Evolutionary conservation across 768 basidiomycete genomes (phyloP).

Genomic region (Lentinula raphanica): DNA sequence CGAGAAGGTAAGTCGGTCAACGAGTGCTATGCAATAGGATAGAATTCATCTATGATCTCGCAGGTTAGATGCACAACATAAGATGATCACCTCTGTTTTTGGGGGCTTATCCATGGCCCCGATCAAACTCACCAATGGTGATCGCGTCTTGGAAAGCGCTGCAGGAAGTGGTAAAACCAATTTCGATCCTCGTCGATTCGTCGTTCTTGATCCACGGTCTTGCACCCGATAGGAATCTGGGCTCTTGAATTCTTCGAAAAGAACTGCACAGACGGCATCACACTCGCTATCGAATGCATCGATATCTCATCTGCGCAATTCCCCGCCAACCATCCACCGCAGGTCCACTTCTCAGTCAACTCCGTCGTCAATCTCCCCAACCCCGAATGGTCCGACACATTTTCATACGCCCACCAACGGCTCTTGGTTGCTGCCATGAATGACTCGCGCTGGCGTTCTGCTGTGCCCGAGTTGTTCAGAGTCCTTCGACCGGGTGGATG

Average conservation of each 20-base stretch:
- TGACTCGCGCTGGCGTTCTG: background rate
- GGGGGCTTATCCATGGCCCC: background rate
- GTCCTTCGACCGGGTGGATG: background rate
- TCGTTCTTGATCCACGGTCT: too few species aligned
- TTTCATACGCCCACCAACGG: background rate
- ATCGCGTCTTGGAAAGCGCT: background rate
- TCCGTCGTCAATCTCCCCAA: background rate
- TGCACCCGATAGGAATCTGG: too few species aligned
- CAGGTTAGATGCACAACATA: background rate
- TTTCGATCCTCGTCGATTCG: too few species aligned
- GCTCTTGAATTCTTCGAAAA: background rate
- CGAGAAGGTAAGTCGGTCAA: background rate
- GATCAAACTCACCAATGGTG: background rate
- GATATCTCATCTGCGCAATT: background rate
- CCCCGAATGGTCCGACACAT: background rate
- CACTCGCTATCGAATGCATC: background rate
- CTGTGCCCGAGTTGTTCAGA: background rate
- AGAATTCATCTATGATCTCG: background rate
- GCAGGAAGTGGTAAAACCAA: background rate
- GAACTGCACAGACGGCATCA: background rate
- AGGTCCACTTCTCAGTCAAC: background rate
- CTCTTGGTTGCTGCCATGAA: background rate
- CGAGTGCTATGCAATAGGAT: too few species aligned
- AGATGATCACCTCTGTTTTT: background rate
- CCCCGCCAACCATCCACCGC: background rate